Base-by-base conservation (phyloP, 2,329 filamentous ascomycete species). In the Sporothrix luriei region DNA sequence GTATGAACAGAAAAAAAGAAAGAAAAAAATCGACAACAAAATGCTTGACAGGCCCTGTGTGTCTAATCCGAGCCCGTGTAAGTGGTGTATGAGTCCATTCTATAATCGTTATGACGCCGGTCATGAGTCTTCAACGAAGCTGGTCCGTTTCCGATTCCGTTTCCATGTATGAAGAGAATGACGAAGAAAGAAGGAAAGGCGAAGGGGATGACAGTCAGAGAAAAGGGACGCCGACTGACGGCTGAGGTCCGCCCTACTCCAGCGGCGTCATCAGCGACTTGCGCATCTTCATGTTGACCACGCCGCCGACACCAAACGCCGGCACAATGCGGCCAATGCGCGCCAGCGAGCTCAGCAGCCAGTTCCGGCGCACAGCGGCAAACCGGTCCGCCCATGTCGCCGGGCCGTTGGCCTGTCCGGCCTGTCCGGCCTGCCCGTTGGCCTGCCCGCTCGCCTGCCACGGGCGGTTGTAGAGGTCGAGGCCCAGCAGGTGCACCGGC, bases 241-340 rank as follows among this genome's bases (percentile, higher is more conserved):
- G 40, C 14, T 14, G 40, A 3, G 40, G 11, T 43, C 10, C 40
- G 13, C 40, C 40, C 14, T 72, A 81, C 26, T 73, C 84, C 70
- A 92, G 76, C 74, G 78, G 84, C 74, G 81, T 82, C 90, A 97
- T 93, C 74, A 94, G 77, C 68, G 77, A 82, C 76, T 81, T 83
- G 74, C 93, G 84, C 57, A 94, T 83, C 76, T 91, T 89, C 71
- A 84, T 85, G 79, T 97, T 97, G 13, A 95, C 90, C 13, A 97
- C 92, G 0, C 93, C 93, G 0, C 93, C 94, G 14, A 97, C 84
- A 1, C 93, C 94, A 82, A 94, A 97, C 0, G 93, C 93, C 21
- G 93, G 93, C 2, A 97, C 85, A 74, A 97, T 97, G 76, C 94
- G 86, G 71, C 91, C 91, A 79, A 97, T 90, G 68, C 93, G 82